phyloP scores from a whole-genome alignment of 2,329 filamentous ascomycete genomes.

The Fusarium duplospermum region DNA sequence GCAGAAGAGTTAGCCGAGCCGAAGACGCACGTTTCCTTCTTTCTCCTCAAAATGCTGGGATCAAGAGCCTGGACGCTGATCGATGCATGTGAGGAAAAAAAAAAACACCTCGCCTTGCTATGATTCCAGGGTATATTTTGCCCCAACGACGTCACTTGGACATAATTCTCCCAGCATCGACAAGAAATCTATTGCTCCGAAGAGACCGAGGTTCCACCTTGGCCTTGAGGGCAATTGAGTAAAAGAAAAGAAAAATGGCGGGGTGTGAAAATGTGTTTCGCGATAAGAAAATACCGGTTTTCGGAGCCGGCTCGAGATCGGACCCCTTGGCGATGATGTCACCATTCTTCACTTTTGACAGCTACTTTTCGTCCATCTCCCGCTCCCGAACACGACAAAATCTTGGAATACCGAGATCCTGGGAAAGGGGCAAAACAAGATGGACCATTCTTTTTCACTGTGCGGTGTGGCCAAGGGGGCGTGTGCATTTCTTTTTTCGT shows the following conservation, averaged over 20 bases:
- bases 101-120: background rate
- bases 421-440: slow-evolving; percentile 10
- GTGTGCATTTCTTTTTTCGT: background rate
- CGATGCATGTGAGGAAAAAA: slow-evolving; percentile 6
- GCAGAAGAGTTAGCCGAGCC: slow-evolving; percentile 25
- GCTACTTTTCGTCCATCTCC: background rate
- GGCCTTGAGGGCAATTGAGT: background rate
- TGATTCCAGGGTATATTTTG: slow-evolving; percentile 8
- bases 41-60: background rate
- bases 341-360: background rate
- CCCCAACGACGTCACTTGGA: slow-evolving; percentile 31
- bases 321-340: slow-evolving; percentile 32
- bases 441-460: background rate
- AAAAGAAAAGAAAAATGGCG: background rate
- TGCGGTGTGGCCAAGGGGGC: background rate
- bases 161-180: background rate
- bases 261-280: background rate
- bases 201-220: slow-evolving; percentile 11
- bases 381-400: slow-evolving; percentile 14
- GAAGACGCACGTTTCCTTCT: background rate
- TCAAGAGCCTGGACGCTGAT: background rate
- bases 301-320: background rate
- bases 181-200: background rate
- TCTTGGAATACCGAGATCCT: slow-evolving; percentile 33
- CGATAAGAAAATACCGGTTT: slow-evolving; percentile 29